These are phyloP conservation scores for Globisporangium cystogenes DNA, from an alignment of 352 stramenopile species.

Conservation along the genomic window DNA sequence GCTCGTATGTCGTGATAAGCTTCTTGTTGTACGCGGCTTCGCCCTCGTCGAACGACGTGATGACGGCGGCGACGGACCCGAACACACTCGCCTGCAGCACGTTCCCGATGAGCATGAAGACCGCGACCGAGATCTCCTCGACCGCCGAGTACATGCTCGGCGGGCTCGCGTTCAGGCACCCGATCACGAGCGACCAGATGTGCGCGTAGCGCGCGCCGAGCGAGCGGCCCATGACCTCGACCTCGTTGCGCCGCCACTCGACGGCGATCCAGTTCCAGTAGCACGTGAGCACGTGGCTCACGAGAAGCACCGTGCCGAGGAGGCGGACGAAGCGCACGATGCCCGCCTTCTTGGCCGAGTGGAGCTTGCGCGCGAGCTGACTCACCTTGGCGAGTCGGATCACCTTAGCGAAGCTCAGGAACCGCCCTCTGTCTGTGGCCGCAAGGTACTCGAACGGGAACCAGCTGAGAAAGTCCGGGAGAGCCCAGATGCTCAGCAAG, in stretches of 20 bases:
- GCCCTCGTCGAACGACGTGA: constrained; percentile 65
- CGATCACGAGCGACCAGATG: constrained; percentile 51
- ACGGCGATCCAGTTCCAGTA: constrained; percentile 56
- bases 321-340: constrained; percentile 50
- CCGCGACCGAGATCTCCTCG: constrained; percentile 49
- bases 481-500: constrained; percentile 41
- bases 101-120: constrained; percentile 73
- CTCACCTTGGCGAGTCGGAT: constrained; percentile 68
- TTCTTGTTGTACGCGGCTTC: constrained; percentile 70
- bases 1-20: constrained; percentile 54
- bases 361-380: constrained; percentile 40
- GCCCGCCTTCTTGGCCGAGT: constrained; percentile 62
- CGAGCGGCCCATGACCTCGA: constrained; percentile 15
- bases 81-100: constrained; percentile 67
- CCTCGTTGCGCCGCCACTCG: constrained; percentile 34
- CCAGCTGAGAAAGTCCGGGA: constrained; percentile 64
- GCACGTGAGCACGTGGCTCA: constrained; percentile 50
- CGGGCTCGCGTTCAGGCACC: constrained; percentile 58
- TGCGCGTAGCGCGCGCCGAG: constrained; percentile 35
- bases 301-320: constrained; percentile 43
- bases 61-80: constrained; percentile 51
- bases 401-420: constrained; percentile 61
- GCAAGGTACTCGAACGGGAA: constrained; percentile 56
- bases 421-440: constrained; percentile 24
- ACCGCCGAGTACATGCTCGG: constrained; percentile 40